Percentiles rank a stretch among this genome's conserved stretches.
These are phyloP conservation scores for Phytophthora ohioensis DNA, from an alignment of 352 stramenopile genomes.

Conservation along the genomic window DNA sequence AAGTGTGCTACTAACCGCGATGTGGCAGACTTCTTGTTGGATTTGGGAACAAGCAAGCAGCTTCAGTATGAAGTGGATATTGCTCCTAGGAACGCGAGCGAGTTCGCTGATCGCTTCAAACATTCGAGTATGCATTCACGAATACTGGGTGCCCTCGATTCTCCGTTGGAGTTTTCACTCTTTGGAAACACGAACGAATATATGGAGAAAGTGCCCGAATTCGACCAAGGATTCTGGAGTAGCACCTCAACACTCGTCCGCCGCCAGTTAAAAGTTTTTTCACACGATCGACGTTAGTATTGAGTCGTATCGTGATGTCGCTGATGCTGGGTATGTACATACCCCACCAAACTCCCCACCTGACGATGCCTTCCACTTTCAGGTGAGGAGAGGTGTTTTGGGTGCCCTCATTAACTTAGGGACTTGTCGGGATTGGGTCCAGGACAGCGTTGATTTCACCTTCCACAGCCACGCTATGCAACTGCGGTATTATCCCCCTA, in stretches of 20 bases:
- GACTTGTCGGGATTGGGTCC: too few species aligned
- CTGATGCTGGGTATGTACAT: constrained; percentile 45
- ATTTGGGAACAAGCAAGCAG: constrained; percentile 27
- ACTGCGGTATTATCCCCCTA: too few species aligned
- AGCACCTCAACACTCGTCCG: background rate
- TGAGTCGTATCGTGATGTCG: constrained; percentile 53
- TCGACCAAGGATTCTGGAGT: constrained; percentile 4
- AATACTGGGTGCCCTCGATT: background rate
- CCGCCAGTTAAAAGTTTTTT: constrained; percentile 5
- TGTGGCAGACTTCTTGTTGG: constrained; percentile 27
- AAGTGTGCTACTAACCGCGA: constrained; percentile 20
- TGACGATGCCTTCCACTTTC: too few species aligned
- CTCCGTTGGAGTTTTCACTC: background rate
- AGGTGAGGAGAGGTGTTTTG: too few species aligned
- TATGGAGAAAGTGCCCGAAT: background rate
- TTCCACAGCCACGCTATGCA: too few species aligned
- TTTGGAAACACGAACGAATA: background rate
- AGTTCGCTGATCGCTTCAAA: background rate
- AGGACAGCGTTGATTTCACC: too few species aligned
- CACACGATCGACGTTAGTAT: background rate
- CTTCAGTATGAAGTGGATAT: constrained; percentile 1
- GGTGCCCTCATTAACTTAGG: too few species aligned
- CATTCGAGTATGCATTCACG: background rate
- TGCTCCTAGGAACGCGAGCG: background rate
- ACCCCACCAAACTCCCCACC: too few species aligned